These are phyloP conservation scores for Gnaphalium uliginosum DNA, from an alignment of 129 eudicot species.

Conservation along the genomic window DNA sequence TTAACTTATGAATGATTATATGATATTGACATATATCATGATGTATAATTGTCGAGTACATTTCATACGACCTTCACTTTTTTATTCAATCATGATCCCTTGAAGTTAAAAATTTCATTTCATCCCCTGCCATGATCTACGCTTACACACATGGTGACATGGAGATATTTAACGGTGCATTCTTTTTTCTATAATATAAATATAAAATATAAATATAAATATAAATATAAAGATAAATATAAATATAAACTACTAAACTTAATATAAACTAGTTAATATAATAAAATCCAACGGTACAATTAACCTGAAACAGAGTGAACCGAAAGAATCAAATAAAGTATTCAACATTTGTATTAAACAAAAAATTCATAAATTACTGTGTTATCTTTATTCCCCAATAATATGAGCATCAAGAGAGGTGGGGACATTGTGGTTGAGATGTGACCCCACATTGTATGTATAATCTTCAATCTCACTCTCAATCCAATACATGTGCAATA, in stretches of 20 bases:
- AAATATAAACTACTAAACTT: too few relatives aligned
- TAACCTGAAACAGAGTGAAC: not conserved
- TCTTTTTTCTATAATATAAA: too few relatives aligned
- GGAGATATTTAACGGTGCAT: not conserved
- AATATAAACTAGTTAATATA: too few relatives aligned
- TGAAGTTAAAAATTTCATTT: not conserved
- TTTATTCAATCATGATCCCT: not conserved
- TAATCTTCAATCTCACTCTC: conserved; percentile 38
- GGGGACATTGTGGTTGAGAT: conserved; percentile 34
- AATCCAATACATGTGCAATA: conserved; percentile 39
- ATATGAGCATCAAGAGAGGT: conserved; percentile 1
- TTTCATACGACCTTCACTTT: not conserved
- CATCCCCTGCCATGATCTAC: too few relatives aligned
- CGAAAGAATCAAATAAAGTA: not conserved
- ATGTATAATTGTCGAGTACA: too few relatives aligned
- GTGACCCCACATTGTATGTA: conserved; percentile 31
- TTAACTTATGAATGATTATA: too few relatives aligned
- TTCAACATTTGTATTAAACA: too few relatives aligned
- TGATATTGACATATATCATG: not conserved
- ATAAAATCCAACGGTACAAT: not conserved
- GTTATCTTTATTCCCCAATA: not conserved
- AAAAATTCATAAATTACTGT: too few relatives aligned
- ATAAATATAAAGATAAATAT: too few relatives aligned
- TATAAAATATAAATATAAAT: too few relatives aligned
- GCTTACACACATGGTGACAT: too few relatives aligned